Percentiles rank a stretch among this genome's conserved stretches.
These are phyloP conservation scores for Debaryomycetaceae sp. DNA, from an alignment of 1,139 yeast genomes.

Conservation along the genomic window DNA sequence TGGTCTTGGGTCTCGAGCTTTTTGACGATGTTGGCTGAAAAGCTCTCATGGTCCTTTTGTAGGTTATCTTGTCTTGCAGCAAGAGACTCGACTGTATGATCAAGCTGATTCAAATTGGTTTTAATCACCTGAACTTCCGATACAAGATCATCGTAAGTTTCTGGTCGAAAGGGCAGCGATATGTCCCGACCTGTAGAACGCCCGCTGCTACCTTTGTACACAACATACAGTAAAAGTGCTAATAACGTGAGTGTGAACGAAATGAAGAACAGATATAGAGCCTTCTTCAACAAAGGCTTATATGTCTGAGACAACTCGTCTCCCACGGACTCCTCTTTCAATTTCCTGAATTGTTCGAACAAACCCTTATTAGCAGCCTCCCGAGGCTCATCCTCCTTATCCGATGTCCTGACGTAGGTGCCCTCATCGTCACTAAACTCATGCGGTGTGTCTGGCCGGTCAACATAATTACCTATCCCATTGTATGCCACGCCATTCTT, in stretches of 20 bases:
- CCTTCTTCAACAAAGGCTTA: not conserved
- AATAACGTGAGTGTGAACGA: not conserved
- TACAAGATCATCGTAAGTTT: conserved; percentile 9
- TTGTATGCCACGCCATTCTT: not conserved
- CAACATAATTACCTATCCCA: conserved; percentile 3
- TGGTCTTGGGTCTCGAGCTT: conserved; percentile 16
- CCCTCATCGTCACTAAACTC: not conserved
- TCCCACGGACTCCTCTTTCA: conserved; percentile 1
- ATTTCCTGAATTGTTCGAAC: conserved; percentile 8
- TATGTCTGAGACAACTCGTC: not conserved
- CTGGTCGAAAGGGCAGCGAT: conserved; percentile 3
- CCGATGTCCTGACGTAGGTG: not conserved
- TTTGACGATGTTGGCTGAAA: conserved; percentile 11
- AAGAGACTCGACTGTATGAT: conserved; percentile 10
- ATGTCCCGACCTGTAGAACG: not conserved
- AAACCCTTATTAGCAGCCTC: conserved; percentile 4
- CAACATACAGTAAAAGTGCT: conserved; percentile 1
- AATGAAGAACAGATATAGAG: not conserved
- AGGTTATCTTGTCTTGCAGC: conserved; percentile 14
- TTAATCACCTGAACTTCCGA: conserved; percentile 17
- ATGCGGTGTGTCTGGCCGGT: conserved; percentile 1
- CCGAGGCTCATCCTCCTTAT: conserved; percentile 1
- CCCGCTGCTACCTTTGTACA: conserved; percentile 1
- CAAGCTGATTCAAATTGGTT: conserved; percentile 14
- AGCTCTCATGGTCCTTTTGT: conserved; percentile 12